These are phyloP conservation scores for Raphanus raphanistrum DNA, from an alignment of 345 rosid species.

Conservation along the genomic window DNA sequence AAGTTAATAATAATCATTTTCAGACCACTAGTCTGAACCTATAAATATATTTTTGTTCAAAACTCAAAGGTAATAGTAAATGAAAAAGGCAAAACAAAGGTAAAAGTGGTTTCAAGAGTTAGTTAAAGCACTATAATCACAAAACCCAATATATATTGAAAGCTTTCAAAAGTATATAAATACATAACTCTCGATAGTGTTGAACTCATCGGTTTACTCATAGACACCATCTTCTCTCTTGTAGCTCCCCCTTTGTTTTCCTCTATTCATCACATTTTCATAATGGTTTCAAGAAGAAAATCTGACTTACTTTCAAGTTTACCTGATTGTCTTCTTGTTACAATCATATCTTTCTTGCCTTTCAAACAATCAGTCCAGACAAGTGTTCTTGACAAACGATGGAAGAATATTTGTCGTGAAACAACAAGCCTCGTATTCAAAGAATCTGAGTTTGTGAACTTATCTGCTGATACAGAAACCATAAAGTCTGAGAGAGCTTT, in stretches of 20 bases:
- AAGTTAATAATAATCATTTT: not conserved
- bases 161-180: constrained; percentile 6
- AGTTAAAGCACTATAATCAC: not conserved
- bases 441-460: constrained; percentile 17
- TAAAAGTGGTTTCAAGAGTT: not conserved
- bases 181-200: not conserved
- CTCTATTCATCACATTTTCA: not conserved
- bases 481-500: not conserved
- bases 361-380: constrained; percentile 15
- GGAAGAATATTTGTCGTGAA: constrained; percentile 16
- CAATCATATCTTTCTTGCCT: not conserved
- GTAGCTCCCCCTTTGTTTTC: not conserved
- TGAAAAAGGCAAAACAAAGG: not conserved
- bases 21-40: not conserved
- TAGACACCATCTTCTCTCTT: not conserved
- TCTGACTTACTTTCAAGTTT: not conserved
- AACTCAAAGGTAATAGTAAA: not conserved
- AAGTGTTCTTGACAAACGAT: constrained; percentile 18
- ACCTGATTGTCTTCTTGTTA: constrained; percentile 7
- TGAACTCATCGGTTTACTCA: not conserved
- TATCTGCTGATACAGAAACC: not conserved
- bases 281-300: not conserved
- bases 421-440: constrained; percentile 11
- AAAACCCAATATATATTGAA: not conserved
- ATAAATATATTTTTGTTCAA: not conserved